Base-by-base conservation (phyloP, 2,329 filamentous ascomycete genomes). In the Colletotrichum chrysophilum region DNA sequence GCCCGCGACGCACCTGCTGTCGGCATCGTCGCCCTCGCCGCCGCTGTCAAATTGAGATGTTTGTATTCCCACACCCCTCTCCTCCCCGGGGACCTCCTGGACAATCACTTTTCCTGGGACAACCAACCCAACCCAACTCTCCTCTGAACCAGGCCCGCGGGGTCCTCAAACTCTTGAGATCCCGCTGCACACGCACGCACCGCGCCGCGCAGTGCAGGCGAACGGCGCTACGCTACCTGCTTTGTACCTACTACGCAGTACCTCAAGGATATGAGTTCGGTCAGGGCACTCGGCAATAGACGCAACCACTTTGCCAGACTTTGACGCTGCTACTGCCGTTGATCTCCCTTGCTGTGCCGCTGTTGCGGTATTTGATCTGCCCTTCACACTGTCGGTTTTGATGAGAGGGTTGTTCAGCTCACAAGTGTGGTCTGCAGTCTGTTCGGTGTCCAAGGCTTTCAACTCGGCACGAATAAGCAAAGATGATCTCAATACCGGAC, bases 1-100 rank as follows among this genome's bases (percentile, higher is more conserved):
- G 58, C 62, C 73, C 73, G 73, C 70, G 68, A 71, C 38, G 36
- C 66, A 74, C 24, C 24, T 58, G 43, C 55, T 58, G 70, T 68
- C 48, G 67, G 67, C 67, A 70, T 70, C 67, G 21, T 65, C 56
- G 68, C 72, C 30, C 34, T 62, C 52, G 72, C 72, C 69, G 61
- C 52, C 24, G 36, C 62, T 66, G 38, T 48, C 67, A 24, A 21
- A 26, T 68, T 38, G 48, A 43, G 30, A 7, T 21, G 43, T 52
- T 52, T 52, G 43, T 52, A 52, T 52, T 18, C 43, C 16, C 56
- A 73, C 56, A 68, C 64, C 70, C 56, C 58, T 34, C 28, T 62
- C 9, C 30, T 28, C 43, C 62, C 60, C 12, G 21, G 32, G 24
- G 52, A 30, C 12, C 67, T n/a, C 61, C 52, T 66, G 68, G 52